A percentile compares a stretch with the other conserved stretches of the same genome.
Evolutionary conservation across 805 yeast genomes (phyloP).

Genomic region (Saccharomycopsis fodiens): DNA sequence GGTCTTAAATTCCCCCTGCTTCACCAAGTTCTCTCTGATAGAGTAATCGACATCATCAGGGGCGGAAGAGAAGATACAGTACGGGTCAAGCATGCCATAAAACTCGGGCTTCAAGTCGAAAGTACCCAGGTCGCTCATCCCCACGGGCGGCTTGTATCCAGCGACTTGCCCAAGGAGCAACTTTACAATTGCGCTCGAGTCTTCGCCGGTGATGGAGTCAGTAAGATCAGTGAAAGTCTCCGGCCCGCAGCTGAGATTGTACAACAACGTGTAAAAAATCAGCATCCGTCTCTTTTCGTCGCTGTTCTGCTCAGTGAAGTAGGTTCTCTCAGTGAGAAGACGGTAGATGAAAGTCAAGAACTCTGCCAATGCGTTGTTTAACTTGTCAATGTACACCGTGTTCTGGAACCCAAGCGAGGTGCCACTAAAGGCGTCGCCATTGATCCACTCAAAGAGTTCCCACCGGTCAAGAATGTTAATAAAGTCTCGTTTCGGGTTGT

Average conservation of each 20-base stretch:
- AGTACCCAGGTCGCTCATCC: constrained; percentile 59
- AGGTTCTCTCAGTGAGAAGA: constrained; percentile 19
- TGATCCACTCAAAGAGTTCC: constrained; percentile 14
- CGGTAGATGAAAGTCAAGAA: constrained; percentile 26
- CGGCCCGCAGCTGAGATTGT: constrained; percentile 16
- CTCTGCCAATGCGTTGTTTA: constrained; percentile 31
- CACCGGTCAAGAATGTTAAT: constrained; percentile 40
- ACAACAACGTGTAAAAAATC: constrained; percentile 6
- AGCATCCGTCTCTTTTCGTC: constrained; percentile 6
- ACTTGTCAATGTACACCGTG: constrained; percentile 35
- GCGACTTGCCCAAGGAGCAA: constrained; percentile 51
- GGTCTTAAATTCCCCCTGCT: constrained; percentile 10
- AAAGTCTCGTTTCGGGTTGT: constrained; percentile 60
- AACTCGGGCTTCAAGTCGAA: constrained; percentile 47
- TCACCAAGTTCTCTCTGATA: constrained; percentile 21
- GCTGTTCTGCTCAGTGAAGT: constrained; percentile 6
- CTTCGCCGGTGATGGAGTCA: constrained; percentile 33
- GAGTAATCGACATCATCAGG: constrained; percentile 21
- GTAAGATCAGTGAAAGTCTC: constrained; percentile 7
- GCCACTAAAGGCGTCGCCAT: background rate
- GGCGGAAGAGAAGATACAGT: constrained; percentile 31
- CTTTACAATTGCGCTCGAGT: constrained; percentile 22
- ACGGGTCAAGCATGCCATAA: constrained; percentile 49
- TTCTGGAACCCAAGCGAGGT: constrained; percentile 23
- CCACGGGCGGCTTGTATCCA: constrained; percentile 55